A percentile compares a stretch with the other conserved stretches of the same genome.
phyloP scores from a whole-genome alignment of 208 protist species.

The Crithidia fasciculata region DNA sequence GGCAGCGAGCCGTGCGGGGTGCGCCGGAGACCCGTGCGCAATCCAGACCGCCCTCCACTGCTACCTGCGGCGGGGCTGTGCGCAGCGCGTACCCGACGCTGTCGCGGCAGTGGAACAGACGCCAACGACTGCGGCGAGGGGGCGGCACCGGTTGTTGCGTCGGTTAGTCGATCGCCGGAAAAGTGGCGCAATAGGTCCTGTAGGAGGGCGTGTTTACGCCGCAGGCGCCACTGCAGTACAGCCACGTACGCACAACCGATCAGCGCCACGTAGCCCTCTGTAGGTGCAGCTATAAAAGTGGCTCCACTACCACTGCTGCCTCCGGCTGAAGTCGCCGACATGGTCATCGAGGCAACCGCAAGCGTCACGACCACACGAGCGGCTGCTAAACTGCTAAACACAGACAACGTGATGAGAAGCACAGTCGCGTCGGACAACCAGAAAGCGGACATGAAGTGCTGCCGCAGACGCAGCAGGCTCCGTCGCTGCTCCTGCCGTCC shows the following conservation, averaged over 20 bases:
- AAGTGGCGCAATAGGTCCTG: background rate
- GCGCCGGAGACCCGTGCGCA: background rate
- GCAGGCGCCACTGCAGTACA: constrained; percentile 5
- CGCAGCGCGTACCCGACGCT: constrained; percentile 2
- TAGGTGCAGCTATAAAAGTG: background rate
- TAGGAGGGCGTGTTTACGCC: background rate
- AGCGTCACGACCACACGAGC: constrained; percentile 15
- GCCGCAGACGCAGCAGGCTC: constrained; percentile 1
- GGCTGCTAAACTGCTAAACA: constrained; percentile 19
- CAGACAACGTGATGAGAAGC: background rate
- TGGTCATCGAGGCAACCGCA: constrained; percentile 1
- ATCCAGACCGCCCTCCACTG: background rate
- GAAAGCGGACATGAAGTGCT: constrained; percentile 13
- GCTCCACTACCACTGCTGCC: background rate
- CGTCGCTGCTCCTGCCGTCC: constrained; percentile 9
- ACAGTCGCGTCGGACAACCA: constrained; percentile 17
- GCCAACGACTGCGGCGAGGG: too few species aligned
- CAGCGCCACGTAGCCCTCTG: constrained; percentile 20
- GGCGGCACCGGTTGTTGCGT: too few species aligned
- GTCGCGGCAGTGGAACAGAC: background rate
- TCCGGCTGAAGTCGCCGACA: background rate
- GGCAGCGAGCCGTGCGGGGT: background rate
- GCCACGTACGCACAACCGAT: constrained; percentile 3
- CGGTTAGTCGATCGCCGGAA: too few species aligned
- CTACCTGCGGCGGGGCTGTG: background rate